A percentile compares a stretch with the other conserved stretches of the same genome.
These are phyloP conservation scores for Scheffersomyces cryptocercus DNA, from an alignment of 1,139 yeast genomes.

Conservation along the genomic window DNA sequence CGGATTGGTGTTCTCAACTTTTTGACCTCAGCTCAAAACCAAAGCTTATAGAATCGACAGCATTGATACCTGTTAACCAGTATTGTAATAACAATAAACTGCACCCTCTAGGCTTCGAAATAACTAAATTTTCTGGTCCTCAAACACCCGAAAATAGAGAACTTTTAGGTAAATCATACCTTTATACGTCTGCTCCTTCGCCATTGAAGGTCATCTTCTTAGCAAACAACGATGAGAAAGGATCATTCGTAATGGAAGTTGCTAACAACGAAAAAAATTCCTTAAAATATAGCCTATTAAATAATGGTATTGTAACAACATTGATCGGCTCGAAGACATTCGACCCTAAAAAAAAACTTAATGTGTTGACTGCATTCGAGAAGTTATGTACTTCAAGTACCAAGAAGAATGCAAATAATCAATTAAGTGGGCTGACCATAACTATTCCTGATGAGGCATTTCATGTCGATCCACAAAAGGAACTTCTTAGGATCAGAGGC, in stretches of 20 bases:
- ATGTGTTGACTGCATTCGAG: conserved; percentile 16
- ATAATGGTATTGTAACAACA: conserved; percentile 26
- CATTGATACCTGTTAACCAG: conserved; percentile 12
- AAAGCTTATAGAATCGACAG: conserved; percentile 12
- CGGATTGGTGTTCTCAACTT: conserved; percentile 18
- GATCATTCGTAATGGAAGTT: conserved; percentile 22
- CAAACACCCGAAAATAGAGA: conserved; percentile 30
- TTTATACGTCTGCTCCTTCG: conserved; percentile 14
- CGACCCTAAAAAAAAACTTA: conserved; percentile 5
- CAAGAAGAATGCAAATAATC: conserved; percentile 9
- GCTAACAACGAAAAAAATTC: conserved; percentile 16
- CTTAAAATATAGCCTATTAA: conserved; percentile 20
- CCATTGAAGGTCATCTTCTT: conserved; percentile 20
- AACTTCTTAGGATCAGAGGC: background rate
- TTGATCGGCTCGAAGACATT: conserved; percentile 7
- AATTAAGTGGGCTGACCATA: conserved; percentile 8
- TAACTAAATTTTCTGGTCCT: conserved; percentile 27
- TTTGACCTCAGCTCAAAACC: conserved; percentile 18
- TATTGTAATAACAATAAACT: conserved; percentile 25
- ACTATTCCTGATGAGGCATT: conserved; percentile 15
- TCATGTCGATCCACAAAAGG: conserved; percentile 10
- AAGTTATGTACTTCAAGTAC: conserved; percentile 9
- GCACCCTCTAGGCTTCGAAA: conserved; percentile 26
- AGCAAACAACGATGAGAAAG: conserved; percentile 11
- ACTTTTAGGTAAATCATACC: conserved; percentile 16